These are phyloP conservation scores for Lophiotrema nucula DNA, from an alignment of 495 filamentous ascomycete species.

Conservation along the genomic window DNA sequence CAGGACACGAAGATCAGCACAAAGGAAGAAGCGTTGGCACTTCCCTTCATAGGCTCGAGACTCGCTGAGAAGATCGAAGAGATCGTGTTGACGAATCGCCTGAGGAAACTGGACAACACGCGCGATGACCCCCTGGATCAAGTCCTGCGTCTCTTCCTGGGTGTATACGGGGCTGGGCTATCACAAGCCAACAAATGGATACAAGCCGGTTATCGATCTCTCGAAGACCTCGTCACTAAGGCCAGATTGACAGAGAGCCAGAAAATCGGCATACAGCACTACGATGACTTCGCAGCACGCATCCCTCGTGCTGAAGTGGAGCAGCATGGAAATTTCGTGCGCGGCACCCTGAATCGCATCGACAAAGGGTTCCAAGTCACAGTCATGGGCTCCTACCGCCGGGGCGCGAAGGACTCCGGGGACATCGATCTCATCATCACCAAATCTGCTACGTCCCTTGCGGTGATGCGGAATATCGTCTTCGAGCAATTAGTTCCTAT, in stretches of 20 bases:
- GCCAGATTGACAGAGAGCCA: constrained; percentile 72
- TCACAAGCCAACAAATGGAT: constrained; percentile 74
- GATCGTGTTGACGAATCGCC: constrained; percentile 72
- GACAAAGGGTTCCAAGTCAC: constrained; percentile 67
- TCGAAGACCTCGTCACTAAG: constrained; percentile 67
- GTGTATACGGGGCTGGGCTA: constrained; percentile 78
- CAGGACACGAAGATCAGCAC: constrained; percentile 66
- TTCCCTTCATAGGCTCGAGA: constrained; percentile 71
- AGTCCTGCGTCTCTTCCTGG: constrained; percentile 65
- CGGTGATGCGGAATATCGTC: constrained; percentile 62
- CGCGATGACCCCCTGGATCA: constrained; percentile 62
- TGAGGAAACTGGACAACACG: constrained; percentile 71
- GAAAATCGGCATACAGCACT: constrained; percentile 73
- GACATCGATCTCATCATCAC: constrained; percentile 91
- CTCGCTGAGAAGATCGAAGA: constrained; percentile 90
- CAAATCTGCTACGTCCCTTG: constrained; percentile 56
- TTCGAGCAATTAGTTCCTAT: constrained; percentile 60
- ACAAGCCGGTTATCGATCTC: constrained; percentile 67
- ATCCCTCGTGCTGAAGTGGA: constrained; percentile 80
- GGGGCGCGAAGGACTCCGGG: constrained; percentile 68
- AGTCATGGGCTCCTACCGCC: constrained; percentile 82
- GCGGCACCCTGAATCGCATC: constrained; percentile 56
- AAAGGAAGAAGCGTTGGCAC: constrained; percentile 61
- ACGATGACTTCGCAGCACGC: constrained; percentile 76
- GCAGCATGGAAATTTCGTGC: constrained; percentile 67